Base-by-base conservation (phyloP, 495 filamentous ascomycete genomes). In the Staphylotrichum longicolle region DNA sequence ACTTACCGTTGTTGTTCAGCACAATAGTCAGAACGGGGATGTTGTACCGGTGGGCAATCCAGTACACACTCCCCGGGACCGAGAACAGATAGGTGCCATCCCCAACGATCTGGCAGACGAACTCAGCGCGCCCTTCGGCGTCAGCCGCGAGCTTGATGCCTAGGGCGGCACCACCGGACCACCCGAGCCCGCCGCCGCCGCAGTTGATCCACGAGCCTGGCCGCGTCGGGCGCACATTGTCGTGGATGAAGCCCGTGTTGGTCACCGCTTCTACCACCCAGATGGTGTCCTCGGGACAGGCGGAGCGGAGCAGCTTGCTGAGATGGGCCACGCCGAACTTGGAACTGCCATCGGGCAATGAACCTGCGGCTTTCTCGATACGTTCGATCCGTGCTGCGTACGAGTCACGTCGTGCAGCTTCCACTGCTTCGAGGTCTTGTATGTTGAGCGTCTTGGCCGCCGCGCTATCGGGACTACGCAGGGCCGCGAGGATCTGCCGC, bases 21-120 rank as follows among this genome's bases (percentile, higher is more conserved):
- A 98, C 89, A 61, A 98, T 92, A 0, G 92, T 96, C 60, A 98
- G 74, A 12, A 96, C 80, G 0, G 93, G 93, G 55, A 96, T 93
- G 20, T 86, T 84, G 71, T 98, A 98, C 14, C 93, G 84, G 64
- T 85, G 81, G 2, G 86, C 77, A 58, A 98, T 93, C 93, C 93
- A 98, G 75, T 96, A 96, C 15, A 96, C 92, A 27, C 85, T 89
- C 0, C 90, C 90, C 0, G 93, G 93, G 0, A 98, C 88, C 27
- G 85, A 85, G 72, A 98, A 98, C 4, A 98, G 79, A 72, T 84
- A 98, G 0, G 92, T 94, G 9, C 93, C 93, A 58, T 98, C 93
- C n/a, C 93, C 93, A 1, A 96, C 93, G 47, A 98, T 88, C 64
- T 96, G 91, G 59, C 89, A 89, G 3, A 98, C 91, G 66, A 98